Evolutionary conservation across 2,329 filamentous ascomycete species (phyloP).

Genomic region (Trichophyton verrucosum): DNA sequence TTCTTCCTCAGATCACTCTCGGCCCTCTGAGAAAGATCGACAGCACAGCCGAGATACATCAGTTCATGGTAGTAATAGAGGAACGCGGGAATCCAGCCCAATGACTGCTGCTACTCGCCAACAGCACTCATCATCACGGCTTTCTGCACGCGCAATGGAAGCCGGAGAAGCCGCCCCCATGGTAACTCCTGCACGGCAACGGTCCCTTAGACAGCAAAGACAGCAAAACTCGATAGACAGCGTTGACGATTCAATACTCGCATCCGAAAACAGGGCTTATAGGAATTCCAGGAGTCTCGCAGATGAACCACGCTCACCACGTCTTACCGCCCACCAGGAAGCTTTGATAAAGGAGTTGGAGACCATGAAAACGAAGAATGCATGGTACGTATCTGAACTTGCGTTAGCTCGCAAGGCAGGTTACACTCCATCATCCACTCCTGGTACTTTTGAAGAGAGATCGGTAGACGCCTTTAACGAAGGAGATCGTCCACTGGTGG

Average conservation of each 20-base stretch:
- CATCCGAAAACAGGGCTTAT: slow-evolving; percentile 28
- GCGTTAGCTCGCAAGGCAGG: slow-evolving; percentile 83
- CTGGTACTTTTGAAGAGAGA: slow-evolving; percentile 58
- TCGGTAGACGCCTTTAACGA: slow-evolving; percentile 72
- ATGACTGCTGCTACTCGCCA: slow-evolving; percentile 45
- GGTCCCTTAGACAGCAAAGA: slow-evolving; percentile 45
- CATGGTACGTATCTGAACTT: slow-evolving; percentile 93
- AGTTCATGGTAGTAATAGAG: slow-evolving; percentile 23
- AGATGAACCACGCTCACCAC: slow-evolving; percentile 36
- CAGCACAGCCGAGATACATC: slow-evolving; percentile 33
- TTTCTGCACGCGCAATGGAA: slow-evolving; percentile 35
- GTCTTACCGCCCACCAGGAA: slow-evolving; percentile 38
- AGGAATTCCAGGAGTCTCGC: slow-evolving; percentile 30
- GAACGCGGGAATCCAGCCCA: slow-evolving; percentile 37
- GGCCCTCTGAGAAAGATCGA: slow-evolving; percentile 37
- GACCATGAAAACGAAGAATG: slow-evolving; percentile 69
- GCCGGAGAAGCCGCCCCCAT: slow-evolving; percentile 35
- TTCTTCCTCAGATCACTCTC: slow-evolving; percentile 31
- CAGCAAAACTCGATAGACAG: slow-evolving; percentile 58
- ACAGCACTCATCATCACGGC: slow-evolving; percentile 30
- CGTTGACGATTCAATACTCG: slow-evolving; percentile 45
- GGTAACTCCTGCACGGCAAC: slow-evolving; percentile 34
- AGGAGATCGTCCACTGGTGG: slow-evolving; percentile 80
- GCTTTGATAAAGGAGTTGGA: slow-evolving; percentile 79
- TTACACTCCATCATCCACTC: slow-evolving; percentile 48